A percentile compares a stretch with the other conserved stretches of the same genome.
Evolutionary conservation across 805 yeast species (phyloP).

Genomic region (Kazachstania martiniae): DNA sequence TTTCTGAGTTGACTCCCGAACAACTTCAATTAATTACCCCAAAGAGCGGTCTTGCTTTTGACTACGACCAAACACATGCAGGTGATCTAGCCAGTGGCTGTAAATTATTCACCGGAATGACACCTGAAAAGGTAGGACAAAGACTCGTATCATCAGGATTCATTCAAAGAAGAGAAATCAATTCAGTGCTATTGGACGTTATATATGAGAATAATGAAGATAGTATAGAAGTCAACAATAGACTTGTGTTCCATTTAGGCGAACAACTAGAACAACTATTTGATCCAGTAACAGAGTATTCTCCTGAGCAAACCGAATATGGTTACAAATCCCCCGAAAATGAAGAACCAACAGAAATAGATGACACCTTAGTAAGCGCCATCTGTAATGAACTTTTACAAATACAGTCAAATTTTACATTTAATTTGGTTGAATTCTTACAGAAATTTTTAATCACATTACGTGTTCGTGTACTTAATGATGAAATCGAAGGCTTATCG

Average conservation of each 20-base stretch:
- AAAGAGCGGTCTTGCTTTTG: slow-evolving; percentile 15
- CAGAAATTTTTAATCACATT: slow-evolving; percentile 74
- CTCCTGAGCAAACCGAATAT: slow-evolving; percentile 77
- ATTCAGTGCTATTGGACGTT: slow-evolving; percentile 59
- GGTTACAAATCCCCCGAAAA: slow-evolving; percentile 51
- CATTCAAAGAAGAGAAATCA: slow-evolving; percentile 37
- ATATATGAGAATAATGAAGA: slow-evolving; percentile 48
- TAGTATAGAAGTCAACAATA: slow-evolving; percentile 58
- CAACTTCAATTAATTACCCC: slow-evolving; percentile 4
- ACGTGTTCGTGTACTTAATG: slow-evolving; percentile 55
- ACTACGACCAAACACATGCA: slow-evolving; percentile 76
- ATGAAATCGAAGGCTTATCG: slow-evolving; percentile 41
- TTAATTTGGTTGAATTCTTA: slow-evolving; percentile 58
- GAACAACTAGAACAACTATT: slow-evolving; percentile 80
- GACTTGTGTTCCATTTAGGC: slow-evolving; percentile 66
- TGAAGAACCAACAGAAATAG: slow-evolving; percentile 13
- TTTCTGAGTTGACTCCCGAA: slow-evolving; percentile 37
- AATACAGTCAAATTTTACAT: slow-evolving; percentile 67
- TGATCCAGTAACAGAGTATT: slow-evolving; percentile 82
- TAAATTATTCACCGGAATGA: slow-evolving; percentile 34
- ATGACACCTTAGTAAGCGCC: slow-evolving; percentile 35
- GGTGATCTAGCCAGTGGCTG: slow-evolving; percentile 67
- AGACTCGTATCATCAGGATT: slow-evolving; percentile 48
- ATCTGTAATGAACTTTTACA: slow-evolving; percentile 57
- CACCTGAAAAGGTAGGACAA: slow-evolving; percentile 45